Evolutionary conservation across 2,329 filamentous ascomycete genomes (phyloP), one percentile per base, ranked within the genome.

Genomic region (Aspergillaceae sp.): DNA sequence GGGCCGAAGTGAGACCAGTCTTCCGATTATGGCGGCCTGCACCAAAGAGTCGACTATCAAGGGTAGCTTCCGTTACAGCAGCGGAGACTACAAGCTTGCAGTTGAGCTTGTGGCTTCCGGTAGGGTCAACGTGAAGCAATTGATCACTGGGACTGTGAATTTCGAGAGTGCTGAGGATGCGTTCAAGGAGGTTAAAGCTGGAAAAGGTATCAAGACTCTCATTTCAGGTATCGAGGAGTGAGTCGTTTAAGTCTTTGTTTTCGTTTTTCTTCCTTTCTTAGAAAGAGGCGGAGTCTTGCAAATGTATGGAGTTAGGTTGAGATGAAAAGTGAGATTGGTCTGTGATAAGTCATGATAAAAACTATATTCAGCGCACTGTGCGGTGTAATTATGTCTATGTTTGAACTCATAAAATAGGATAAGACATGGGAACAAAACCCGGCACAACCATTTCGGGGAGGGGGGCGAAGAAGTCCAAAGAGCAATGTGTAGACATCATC

Each of bases 11-110:
- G 87, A 95, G 60, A 90, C 96, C 65, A 86, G 70, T 6, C 95
- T 96, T 73, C 91, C 91, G 43, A 94, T 97, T 64, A 86, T 91
- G 79, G 84, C 86, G 4, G 75, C 94, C 62, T 94, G 89, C 66
- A 77, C 83, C 43, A 96, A 96, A 73, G 91, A 97, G 74, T 75
- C 95, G 43, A 94, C 83, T 7, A 77, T 86, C 41, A 86, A 84
- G 62, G 91, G 91, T 26, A 90, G 84, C 51, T 97, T 97, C 76
- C 80, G 91, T 35, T 97, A 97, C 67, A 84, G 84, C 3, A 79
- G 81, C 45, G 90, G 90, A 19, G 91, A 96, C 67, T 97, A 96
- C 69, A 79, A 83, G 63, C 79, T 90, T 5, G 88, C 88, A 4
- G 76, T 96, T 40, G 80, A 87, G 52, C 75, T 97, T 50, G 80